Base-by-base conservation (phyloP, 2,329 filamentous ascomycete genomes). In the Scedosporium boydii region DNA sequence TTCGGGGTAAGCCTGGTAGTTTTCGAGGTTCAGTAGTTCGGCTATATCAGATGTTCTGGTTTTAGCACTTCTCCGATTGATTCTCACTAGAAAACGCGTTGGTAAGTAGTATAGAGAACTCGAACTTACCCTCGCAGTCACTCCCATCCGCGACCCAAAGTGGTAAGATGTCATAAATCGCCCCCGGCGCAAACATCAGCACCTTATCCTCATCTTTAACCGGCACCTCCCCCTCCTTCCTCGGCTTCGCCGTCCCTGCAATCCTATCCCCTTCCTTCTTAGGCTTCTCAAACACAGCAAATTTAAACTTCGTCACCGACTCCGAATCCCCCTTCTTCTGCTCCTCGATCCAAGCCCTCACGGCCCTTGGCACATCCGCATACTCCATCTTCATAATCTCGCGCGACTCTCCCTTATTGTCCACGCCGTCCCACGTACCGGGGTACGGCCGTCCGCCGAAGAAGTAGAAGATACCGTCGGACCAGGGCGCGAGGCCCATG, bases 131-230 rank as follows among this genome's bases (percentile, higher is more conserved):
- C 62, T 76, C 70, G 60, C 76, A 78, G 23, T 70, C 69, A 57
- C 68, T 72, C 6, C 68, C 70, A 46, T 71, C 69, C 2, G 77
- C 72, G 0, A 78, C 77, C 71, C 73, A 79, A 6, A 79, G 67
- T 34, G 76, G 77, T 51, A 77, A 58, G 14, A 76, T 71, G 51
- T 75, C 74, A 63, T 79, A 78, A 12, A 78, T 70, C 1, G 77
- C 75, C 0, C 75, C 77, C 0, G 76, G 76, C 12, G 77, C 75
- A 64, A 79, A 79, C 59, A 78, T 75, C 34, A 78, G 71, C 6
- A 75, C 69, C 63, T 75, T 68, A 21, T 69, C 65, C 55, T 59
- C 57, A 26, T 68, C 66, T 6, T 9, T 34, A 26, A 5, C 21
- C 6, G 62, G 62, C 4, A 55, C 38, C 64, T 66, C 26, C 63